A percentile compares a stretch with the other conserved stretches of the same genome.
phyloP scores from a whole-genome alignment of 2,329 filamentous ascomycete species.

The Pestalotiopsis sp. region DNA sequence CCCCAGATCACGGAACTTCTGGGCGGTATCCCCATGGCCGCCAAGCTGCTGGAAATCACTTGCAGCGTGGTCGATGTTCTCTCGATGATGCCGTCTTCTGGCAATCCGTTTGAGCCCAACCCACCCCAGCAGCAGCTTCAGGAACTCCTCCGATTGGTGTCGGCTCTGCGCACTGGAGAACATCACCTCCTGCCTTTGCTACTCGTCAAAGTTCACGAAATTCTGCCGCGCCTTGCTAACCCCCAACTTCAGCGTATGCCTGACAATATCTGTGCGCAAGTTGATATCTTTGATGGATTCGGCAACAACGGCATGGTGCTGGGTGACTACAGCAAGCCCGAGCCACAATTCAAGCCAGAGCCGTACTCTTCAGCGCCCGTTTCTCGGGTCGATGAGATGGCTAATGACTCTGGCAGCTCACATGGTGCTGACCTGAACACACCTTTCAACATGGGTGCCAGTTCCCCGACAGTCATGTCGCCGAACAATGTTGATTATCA shows the following conservation, averaged over 20 bases:
- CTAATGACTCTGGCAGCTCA: constrained; percentile 37
- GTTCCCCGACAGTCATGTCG: constrained; percentile 55
- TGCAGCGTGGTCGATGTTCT: constrained; percentile 74
- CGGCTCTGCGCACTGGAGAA: constrained; percentile 71
- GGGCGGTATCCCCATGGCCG: constrained; percentile 69
- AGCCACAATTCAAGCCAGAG: constrained; percentile 30
- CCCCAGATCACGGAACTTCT: constrained; percentile 73
- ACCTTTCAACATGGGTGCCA: constrained; percentile 43
- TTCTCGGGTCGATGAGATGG: constrained; percentile 40
- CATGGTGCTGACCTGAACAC: constrained; percentile 43
- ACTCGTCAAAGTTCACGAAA: constrained; percentile 72
- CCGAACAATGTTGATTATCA: constrained; percentile 47
- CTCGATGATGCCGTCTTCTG: constrained; percentile 59
- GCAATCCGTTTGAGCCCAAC: constrained; percentile 62
- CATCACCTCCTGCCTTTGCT: constrained; percentile 77
- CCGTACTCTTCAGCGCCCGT: constrained; percentile 34
- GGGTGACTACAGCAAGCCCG: constrained; percentile 45
- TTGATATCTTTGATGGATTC: constrained; percentile 67
- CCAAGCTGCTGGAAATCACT: constrained; percentile 78
- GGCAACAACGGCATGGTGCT: constrained; percentile 60
- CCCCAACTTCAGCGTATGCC: constrained; percentile 61
- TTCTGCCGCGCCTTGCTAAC: constrained; percentile 62
- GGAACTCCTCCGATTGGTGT: constrained; percentile 66
- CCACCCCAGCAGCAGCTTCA: constrained; percentile 71
- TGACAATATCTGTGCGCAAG: constrained; percentile 44